Evolutionary conservation across 148 eudicot species (phyloP).

Genomic region (Rhododendron griersonianum): DNA sequence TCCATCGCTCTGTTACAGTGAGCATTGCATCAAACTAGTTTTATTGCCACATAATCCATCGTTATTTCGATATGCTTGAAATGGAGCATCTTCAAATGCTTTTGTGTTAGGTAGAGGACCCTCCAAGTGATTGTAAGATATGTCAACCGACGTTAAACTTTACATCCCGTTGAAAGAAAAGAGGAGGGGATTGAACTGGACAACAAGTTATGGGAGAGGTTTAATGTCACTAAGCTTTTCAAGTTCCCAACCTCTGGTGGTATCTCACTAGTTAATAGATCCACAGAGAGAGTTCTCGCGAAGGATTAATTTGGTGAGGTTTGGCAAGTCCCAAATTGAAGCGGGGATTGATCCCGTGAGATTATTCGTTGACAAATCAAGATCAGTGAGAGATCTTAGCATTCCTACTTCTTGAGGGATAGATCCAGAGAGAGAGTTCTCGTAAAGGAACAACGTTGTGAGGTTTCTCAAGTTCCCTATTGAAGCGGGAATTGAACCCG

Average conservation of each 20-base stretch:
- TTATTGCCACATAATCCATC: neutral
- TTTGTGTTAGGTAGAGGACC: neutral
- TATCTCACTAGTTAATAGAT: neutral
- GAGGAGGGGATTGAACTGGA: neutral
- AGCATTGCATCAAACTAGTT: neutral
- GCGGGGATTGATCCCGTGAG: no score
- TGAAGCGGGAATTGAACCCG: no score
- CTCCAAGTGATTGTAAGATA: slow-evolving; percentile 10
- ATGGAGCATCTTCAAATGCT: slow-evolving; percentile 6
- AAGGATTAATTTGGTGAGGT: no score
- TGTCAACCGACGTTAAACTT: slow-evolving; percentile 8
- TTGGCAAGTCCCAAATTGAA: no score
- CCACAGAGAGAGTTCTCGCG: no score
- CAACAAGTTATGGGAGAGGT: slow-evolving; percentile 11
- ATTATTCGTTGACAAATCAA: no score
- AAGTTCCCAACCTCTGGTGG: slow-evolving; percentile 5
- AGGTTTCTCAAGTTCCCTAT: no score
- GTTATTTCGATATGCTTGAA: neutral
- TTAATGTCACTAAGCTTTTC: neutral
- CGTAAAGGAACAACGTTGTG: fast-evolving
- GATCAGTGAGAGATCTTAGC: no score
- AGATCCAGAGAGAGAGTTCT: no score
- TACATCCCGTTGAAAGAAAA: neutral
- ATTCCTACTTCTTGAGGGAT: no score
- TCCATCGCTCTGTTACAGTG: no score